A percentile compares a stretch with the other conserved stretches of the same genome.
Evolutionary conservation across 2,329 filamentous ascomycete species (phyloP).

Genomic region (Trichoderma brevicompactum): DNA sequence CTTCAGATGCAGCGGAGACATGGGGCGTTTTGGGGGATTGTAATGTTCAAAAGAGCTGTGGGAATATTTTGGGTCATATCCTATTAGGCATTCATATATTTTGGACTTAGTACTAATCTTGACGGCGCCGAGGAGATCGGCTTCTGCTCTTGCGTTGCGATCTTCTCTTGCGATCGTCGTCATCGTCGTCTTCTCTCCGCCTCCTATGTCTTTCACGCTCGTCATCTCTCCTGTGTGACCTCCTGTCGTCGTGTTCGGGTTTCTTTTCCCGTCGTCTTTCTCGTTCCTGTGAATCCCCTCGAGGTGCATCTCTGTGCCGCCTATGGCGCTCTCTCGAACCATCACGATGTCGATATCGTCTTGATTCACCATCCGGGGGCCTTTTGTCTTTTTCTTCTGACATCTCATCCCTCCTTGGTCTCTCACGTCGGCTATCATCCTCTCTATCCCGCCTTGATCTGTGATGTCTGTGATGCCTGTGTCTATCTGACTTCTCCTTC

Average conservation of each 20-base stretch:
- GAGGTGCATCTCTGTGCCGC: constrained; percentile 31
- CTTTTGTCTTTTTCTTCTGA: constrained; percentile 37
- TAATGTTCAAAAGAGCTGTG: constrained; percentile 7
- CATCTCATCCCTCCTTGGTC: constrained; percentile 47
- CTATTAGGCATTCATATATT: constrained; percentile 15
- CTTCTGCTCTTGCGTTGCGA: constrained; percentile 47
- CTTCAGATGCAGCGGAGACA: constrained; percentile 9
- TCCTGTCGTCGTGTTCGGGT: constrained; percentile 34
- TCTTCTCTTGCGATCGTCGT: constrained; percentile 32
- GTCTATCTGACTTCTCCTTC: constrained; percentile 53
- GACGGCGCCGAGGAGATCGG: constrained; percentile 46
- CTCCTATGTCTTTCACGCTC: constrained; percentile 38
- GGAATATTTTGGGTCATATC: constrained; percentile 33
- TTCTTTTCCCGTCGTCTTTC: constrained; percentile 35
- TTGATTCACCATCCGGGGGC: constrained; percentile 40
- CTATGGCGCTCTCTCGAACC: constrained; percentile 38
- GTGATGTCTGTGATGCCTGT: constrained; percentile 53
- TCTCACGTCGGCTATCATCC: constrained; percentile 39
- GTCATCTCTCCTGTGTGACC: constrained; percentile 36
- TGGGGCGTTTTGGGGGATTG: constrained; percentile 7
- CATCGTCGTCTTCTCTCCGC: constrained; percentile 37
- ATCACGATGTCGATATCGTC: constrained; percentile 38
- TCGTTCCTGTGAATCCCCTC: constrained; percentile 29
- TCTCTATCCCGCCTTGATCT: constrained; percentile 45
- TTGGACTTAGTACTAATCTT: constrained; percentile 33